Conservation (phyloP, 179 eudicot species). For the Actinidia arguta region DNA sequence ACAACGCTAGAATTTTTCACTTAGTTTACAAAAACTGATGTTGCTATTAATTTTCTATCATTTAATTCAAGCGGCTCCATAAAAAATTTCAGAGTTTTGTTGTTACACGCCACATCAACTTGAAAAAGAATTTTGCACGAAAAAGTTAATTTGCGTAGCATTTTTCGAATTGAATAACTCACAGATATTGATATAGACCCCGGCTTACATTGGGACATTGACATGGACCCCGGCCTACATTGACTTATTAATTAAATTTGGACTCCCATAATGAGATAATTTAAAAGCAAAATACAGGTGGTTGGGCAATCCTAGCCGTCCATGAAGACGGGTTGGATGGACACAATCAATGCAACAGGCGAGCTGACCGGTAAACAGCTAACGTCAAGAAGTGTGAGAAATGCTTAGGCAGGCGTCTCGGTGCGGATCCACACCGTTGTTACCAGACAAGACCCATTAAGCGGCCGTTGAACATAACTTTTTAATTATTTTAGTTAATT, state of each 20-base stretch:
- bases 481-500: background rate
- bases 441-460: slow-evolving; percentile 18
- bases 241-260: background rate
- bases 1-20: no score
- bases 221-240: slow-evolving; percentile 22
- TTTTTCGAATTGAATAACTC: no score
- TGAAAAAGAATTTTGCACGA: no score
- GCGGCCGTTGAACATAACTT: slow-evolving; percentile 13
- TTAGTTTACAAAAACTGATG: no score
- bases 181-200: no score
- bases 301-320: slow-evolving; percentile 8
- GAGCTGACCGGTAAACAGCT: slow-evolving; percentile 22
- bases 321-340: background rate
- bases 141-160: no score
- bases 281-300: background rate
- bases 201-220: slow-evolving; percentile 21
- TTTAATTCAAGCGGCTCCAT: no score
- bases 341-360: background rate
- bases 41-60: no score
- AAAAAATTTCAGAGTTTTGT: no score
- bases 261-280: background rate
- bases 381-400: background rate
- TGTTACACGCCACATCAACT: no score
- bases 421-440: slow-evolving; percentile 16
- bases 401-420: slow-evolving; percentile 21